These are phyloP conservation scores for Trypanosoma platydactyli DNA, from an alignment of 208 protist genomes.

Conservation along the genomic window DNA sequence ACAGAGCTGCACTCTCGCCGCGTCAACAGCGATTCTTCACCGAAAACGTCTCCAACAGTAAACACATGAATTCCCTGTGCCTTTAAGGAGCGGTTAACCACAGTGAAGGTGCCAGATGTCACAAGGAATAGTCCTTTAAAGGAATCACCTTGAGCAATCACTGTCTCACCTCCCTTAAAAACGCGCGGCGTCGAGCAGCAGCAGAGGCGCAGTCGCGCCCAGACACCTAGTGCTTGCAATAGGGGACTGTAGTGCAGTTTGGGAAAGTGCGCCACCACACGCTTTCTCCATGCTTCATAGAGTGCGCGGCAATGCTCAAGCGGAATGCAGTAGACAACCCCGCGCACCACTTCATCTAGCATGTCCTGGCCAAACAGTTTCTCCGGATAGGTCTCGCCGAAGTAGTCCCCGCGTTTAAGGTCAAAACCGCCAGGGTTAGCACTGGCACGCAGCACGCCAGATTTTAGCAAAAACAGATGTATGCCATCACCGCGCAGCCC, in stretches of 20 bases:
- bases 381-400: conserved; percentile 53
- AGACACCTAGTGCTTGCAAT: conserved; percentile 53
- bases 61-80: conserved; percentile 35
- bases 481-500: conserved; percentile 66
- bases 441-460: conserved; percentile 42
- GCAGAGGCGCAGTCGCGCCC: conserved; percentile 54
- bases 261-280: conserved; percentile 32
- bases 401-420: conserved; percentile 63
- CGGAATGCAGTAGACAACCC: conserved; percentile 58
- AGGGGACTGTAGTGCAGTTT: conserved; percentile 40
- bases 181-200: conserved; percentile 28
- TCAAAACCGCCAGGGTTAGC: conserved; percentile 40
- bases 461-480: conserved; percentile 72
- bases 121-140: conserved; percentile 44
- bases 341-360: conserved; percentile 54
- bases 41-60: conserved; percentile 51
- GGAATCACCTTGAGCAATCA: conserved; percentile 36
- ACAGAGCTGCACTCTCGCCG: conserved; percentile 55
- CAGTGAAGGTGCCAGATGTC: conserved; percentile 38
- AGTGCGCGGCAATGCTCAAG: conserved; percentile 40
- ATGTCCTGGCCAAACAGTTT: conserved; percentile 40
- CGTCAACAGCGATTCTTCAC: conserved; percentile 51
- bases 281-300: conserved; percentile 31
- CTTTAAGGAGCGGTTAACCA: conserved; percentile 4
- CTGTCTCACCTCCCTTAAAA: conserved; percentile 29